phyloP scores from a whole-genome alignment of 768 basidiomycete genomes.

The Harrya chromipes region DNA sequence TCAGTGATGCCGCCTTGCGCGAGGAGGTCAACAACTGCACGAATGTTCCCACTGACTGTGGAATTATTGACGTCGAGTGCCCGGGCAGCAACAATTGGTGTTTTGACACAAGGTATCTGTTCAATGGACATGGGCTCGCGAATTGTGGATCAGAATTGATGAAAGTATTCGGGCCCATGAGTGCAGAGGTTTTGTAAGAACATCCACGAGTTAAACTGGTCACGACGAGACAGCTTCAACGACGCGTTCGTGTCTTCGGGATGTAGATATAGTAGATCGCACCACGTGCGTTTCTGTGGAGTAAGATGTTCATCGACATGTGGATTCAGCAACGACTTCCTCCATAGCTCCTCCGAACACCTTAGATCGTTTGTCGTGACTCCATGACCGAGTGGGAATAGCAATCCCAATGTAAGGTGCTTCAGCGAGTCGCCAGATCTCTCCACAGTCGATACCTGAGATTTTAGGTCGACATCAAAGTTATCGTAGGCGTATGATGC shows the following conservation, averaged over 20 bases:
- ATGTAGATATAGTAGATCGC: too few species aligned
- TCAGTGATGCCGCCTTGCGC: conserved; percentile 2
- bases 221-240: too few species aligned
- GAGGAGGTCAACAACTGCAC: conserved; percentile 13
- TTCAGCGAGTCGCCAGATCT: neutral
- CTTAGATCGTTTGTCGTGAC: too few species aligned
- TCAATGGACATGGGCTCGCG: conserved; percentile 26
- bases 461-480: neutral
- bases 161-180: conserved; percentile 23
- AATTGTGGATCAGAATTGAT: conserved; percentile 12
- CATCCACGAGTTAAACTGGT: neutral
- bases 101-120: conserved; percentile 26
- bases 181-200: conserved; percentile 1
- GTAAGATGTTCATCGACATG: too few species aligned
- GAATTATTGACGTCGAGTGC: conserved; percentile 27
- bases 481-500: conserved; percentile 4
- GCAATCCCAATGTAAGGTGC: neutral
- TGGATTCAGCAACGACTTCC: too few species aligned
- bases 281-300: too few species aligned
- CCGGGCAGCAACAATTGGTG: conserved; percentile 18
- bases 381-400: too few species aligned
- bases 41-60: conserved; percentile 17
- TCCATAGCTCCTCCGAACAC: too few species aligned
- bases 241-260: too few species aligned
- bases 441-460: neutral